Percentiles rank a stretch among this genome's conserved stretches.
Conservation (phyloP, 108 stramenopile genomes). For the Cyclotella choctawhatcheeana region DNA sequence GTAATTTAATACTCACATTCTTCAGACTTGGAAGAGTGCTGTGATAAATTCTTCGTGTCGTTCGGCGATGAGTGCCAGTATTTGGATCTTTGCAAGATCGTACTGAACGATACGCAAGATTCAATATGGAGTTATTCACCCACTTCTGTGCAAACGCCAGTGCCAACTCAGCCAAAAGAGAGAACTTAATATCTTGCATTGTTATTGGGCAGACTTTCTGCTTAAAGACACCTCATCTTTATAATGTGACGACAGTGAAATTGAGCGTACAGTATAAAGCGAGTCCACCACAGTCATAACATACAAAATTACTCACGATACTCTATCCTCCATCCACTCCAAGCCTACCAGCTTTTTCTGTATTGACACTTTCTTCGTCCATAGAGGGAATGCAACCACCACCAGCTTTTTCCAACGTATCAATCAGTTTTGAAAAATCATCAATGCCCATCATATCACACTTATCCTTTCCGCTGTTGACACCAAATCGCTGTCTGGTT, state of each 20-base stretch:
- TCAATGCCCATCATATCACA: slow-evolving; percentile 39
- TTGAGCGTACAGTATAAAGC: no score
- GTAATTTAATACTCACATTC: neutral
- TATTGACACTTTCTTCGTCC: slow-evolving; percentile 2
- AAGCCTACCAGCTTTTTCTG: slow-evolving; percentile 12
- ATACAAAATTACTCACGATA: no score
- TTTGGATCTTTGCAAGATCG: neutral
- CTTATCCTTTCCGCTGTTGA: slow-evolving; percentile 11
- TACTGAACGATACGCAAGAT: neutral
- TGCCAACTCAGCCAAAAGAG: neutral
- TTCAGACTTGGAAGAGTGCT: neutral
- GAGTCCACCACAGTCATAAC: neutral
- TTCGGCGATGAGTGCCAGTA: neutral
- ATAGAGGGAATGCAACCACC: neutral
- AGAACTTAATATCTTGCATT: neutral
- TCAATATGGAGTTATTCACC: neutral
- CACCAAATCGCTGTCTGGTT: slow-evolving; percentile 36
- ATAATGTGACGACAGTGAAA: no score
- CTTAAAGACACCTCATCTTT: no score
- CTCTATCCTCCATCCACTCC: slow-evolving; percentile 45
- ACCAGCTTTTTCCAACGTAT: slow-evolving; percentile 35
- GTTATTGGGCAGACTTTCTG: no score
- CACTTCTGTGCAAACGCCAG: neutral
- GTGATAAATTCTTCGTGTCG: neutral
- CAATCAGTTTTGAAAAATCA: slow-evolving; percentile 45